Evolutionary conservation across 2,329 filamentous ascomycete genomes (phyloP).

Genomic region (Claviceps arundinis): DNA sequence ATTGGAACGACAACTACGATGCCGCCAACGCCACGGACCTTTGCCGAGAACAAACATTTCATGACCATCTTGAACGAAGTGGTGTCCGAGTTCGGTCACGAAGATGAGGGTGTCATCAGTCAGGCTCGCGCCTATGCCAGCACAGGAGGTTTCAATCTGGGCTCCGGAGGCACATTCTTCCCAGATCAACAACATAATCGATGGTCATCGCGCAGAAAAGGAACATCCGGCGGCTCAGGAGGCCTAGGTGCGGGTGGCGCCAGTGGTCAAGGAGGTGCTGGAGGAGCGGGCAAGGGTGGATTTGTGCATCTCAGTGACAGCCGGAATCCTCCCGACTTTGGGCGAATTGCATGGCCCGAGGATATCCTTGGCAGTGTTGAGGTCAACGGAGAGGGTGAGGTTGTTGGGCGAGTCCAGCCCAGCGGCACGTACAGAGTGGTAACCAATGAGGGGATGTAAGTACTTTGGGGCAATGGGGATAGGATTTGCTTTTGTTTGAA

Average conservation of each 20-base stretch:
- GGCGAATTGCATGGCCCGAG: constrained; percentile 55
- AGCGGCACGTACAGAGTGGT: constrained; percentile 52
- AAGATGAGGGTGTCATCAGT: constrained; percentile 40
- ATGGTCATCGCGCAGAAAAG: constrained; percentile 19
- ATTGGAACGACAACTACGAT: constrained; percentile 45
- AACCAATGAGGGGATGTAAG: constrained; percentile 56
- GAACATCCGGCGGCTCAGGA: constrained; percentile 26
- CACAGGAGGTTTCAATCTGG: constrained; percentile 39
- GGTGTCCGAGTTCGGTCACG: constrained; percentile 37
- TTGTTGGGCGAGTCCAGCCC: constrained; percentile 44
- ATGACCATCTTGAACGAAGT: constrained; percentile 45
- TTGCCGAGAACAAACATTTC: constrained; percentile 46
- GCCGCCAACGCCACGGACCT: constrained; percentile 48
- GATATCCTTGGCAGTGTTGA: constrained; percentile 58
- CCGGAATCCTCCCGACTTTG: constrained; percentile 52
- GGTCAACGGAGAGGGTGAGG: constrained; percentile 42
- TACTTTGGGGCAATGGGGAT: constrained; percentile 9
- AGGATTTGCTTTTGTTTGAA: background rate
- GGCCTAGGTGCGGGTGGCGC: constrained; percentile 39
- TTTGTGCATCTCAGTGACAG: constrained; percentile 53
- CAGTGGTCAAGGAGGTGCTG: constrained; percentile 47
- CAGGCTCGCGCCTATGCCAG: constrained; percentile 49
- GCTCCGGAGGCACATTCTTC: constrained; percentile 38
- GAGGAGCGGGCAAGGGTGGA: constrained; percentile 45
- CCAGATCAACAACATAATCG: constrained; percentile 25